Conservation (phyloP, 1,139 yeast species). For the Sugiyamaella sp. region DNA sequence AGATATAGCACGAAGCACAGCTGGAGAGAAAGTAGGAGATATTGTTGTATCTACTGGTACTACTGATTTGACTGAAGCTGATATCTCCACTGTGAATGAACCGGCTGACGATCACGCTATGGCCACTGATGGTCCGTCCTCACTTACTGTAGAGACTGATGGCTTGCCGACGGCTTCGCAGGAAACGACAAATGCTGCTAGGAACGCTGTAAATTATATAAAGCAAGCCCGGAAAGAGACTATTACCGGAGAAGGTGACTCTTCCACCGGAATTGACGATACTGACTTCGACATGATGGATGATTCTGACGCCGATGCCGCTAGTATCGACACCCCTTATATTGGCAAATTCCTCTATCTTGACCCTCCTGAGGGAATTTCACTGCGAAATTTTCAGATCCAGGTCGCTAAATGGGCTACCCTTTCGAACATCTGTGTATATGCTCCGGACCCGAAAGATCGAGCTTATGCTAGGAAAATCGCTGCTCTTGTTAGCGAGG, state of each 20-base stretch:
- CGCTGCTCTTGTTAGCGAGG: conserved; percentile 33
- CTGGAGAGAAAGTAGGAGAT: too few species aligned
- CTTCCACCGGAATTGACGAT: not conserved
- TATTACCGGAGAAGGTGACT: not conserved
- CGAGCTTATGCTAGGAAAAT: conserved; percentile 29
- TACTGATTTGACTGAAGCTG: not conserved
- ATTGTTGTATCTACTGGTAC: not conserved
- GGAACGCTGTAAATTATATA: not conserved
- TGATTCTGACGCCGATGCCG: not conserved
- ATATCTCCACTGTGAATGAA: too few species aligned
- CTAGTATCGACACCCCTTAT: conserved; percentile 34
- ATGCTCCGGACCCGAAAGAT: conserved; percentile 49
- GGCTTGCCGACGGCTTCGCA: conserved; percentile 24
- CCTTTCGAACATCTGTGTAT: conserved; percentile 70
- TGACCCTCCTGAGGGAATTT: conserved; percentile 67
- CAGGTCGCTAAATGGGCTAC: conserved; percentile 73
- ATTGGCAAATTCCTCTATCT: conserved; percentile 44
- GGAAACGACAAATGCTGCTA: conserved; percentile 24
- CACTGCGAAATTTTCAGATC: conserved; percentile 73
- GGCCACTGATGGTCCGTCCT: conserved; percentile 2
- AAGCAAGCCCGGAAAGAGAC: not conserved
- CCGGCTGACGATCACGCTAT: too few species aligned
- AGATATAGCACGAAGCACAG: too few species aligned
- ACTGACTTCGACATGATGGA: conserved; percentile 15
- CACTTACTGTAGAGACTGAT: too few species aligned